A percentile compares a stretch with the other conserved stretches of the same genome.
Evolutionary conservation across 371 early-diverging fungal genomes (phyloP).

Genomic region (Thermomucor indicae-seudaticae): DNA sequence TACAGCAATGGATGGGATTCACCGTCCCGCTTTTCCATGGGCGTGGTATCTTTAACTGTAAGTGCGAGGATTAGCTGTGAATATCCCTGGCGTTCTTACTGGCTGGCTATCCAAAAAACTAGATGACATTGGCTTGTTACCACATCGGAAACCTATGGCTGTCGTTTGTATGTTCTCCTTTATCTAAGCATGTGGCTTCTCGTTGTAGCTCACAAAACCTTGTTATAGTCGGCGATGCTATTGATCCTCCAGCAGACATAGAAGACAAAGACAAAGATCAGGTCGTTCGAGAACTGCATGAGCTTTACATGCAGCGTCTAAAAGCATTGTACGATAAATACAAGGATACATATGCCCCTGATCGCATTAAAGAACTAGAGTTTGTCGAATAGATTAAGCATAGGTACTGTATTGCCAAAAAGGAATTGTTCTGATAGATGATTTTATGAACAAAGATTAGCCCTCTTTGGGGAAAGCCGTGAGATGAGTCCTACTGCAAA

Average conservation of each 20-base stretch:
- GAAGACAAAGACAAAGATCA: conserved; percentile 39
- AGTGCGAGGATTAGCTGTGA: conserved; percentile 27
- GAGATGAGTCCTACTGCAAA: too few species aligned
- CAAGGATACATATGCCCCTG: conserved; percentile 62
- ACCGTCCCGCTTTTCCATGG: conserved; percentile 68
- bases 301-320: conserved; percentile 55
- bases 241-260: conserved; percentile 36
- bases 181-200: neutral
- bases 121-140: conserved; percentile 51
- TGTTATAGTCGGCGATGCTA: conserved; percentile 57
- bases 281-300: conserved; percentile 52
- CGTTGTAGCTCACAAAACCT: neutral
- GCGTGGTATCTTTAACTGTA: conserved; percentile 61
- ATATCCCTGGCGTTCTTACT: conserved; percentile 3
- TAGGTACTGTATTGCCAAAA: too few species aligned
- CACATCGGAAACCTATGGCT: conserved; percentile 38
- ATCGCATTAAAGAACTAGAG: conserved; percentile 46
- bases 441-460: too few species aligned
- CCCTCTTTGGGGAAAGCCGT: too few species aligned
- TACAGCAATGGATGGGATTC: conserved; percentile 55
- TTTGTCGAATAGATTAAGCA: conserved; percentile 38
- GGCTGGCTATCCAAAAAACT: neutral
- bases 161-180: conserved; percentile 31
- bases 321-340: conserved; percentile 56
- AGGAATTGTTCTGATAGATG: too few species aligned